These are phyloP conservation scores for Cucumis melo DNA, from an alignment of 306 rosid genomes.

Conservation along the genomic window DNA sequence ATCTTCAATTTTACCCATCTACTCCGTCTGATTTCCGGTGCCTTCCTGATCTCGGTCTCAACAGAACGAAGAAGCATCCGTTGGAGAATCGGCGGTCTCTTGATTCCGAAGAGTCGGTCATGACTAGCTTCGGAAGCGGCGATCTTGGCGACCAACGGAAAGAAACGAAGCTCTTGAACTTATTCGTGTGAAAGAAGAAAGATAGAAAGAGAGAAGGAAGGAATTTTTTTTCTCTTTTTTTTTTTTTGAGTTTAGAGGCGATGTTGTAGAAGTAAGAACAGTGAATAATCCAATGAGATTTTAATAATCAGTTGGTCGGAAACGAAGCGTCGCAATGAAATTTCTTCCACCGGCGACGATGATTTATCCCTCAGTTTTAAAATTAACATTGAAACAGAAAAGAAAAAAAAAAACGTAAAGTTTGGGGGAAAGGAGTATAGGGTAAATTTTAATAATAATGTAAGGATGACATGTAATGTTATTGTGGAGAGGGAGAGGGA, in stretches of 20 bases:
- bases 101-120: slow-evolving; percentile 28
- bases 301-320: background rate
- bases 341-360: slow-evolving; percentile 6
- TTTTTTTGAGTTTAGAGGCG: background rate
- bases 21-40: background rate
- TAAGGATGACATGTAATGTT: background rate
- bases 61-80: slow-evolving; percentile 1
- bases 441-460: background rate
- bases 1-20: background rate
- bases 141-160: background rate
- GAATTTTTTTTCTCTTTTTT: background rate
- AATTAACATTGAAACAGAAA: too few relatives aligned
- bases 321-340: background rate
- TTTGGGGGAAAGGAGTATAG: background rate
- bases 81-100: slow-evolving; percentile 15
- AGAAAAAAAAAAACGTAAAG: background rate
- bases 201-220: background rate
- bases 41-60: background rate
- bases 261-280: background rate
- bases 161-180: slow-evolving; percentile 36
- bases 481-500: background rate
- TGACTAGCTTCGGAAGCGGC: slow-evolving; percentile 14
- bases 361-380: background rate
- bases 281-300: background rate
- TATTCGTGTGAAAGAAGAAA: slow-evolving; percentile 15